Conservation (phyloP, 2,329 filamentous ascomycete species). For the Drechslera avenae region DNA sequence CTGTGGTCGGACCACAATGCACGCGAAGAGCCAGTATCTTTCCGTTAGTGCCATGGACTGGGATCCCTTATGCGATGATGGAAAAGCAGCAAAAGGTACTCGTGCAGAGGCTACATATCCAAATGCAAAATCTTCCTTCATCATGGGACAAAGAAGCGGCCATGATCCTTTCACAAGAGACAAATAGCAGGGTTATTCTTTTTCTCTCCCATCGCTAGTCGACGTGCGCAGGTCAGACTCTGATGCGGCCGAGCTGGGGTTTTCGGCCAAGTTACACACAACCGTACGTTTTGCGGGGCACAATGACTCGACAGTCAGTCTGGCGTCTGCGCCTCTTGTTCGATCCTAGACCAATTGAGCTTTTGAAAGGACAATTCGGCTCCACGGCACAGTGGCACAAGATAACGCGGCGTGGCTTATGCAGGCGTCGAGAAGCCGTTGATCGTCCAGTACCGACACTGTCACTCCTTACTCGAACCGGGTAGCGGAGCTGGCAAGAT, state of each 20-base stretch:
- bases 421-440: background rate
- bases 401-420: constrained; percentile 1
- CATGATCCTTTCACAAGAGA: too few species aligned
- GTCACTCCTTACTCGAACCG: constrained; percentile 3
- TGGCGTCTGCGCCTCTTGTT: constrained; percentile 2
- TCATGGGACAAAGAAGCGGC: too few species aligned
- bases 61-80: background rate
- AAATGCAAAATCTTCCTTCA: too few species aligned
- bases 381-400: background rate
- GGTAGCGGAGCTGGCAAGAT: constrained; percentile 1
- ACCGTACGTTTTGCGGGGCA: constrained; percentile 6
- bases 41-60: background rate
- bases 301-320: constrained; percentile 8
- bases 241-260: constrained; percentile 1
- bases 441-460: background rate
- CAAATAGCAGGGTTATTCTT: too few species aligned
- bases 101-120: too few species aligned
- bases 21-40: background rate
- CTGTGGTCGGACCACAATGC: background rate
- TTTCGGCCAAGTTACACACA: constrained; percentile 5
- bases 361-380: background rate
- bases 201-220: too few species aligned
- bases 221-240: background rate
- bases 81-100: background rate
- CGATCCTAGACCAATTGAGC: background rate